Conservation (phyloP, 768 basidiomycete genomes). For the Boletus tomentosulus region DNA sequence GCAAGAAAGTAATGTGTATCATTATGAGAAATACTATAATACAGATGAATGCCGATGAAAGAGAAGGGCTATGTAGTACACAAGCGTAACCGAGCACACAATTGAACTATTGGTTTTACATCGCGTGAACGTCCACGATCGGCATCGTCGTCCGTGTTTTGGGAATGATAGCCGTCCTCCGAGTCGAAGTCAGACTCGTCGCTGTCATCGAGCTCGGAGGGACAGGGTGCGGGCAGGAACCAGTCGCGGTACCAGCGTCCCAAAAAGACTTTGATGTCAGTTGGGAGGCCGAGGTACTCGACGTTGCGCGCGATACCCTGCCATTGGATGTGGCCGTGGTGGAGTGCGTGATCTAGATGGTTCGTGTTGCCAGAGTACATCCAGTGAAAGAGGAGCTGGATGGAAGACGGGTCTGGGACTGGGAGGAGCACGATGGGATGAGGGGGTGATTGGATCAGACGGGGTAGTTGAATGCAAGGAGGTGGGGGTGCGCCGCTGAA, state of each 20-base stretch:
- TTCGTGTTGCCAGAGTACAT: constrained; percentile 74
- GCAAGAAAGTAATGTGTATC: not conserved
- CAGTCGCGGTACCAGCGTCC: constrained; percentile 71
- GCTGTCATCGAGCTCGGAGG: constrained; percentile 2
- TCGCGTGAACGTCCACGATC: constrained; percentile 42
- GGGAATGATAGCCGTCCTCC: constrained; percentile 15
- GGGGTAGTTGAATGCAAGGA: constrained; percentile 50
- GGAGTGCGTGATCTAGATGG: constrained; percentile 64
- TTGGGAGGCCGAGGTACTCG: constrained; percentile 77
- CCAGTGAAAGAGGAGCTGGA: constrained; percentile 73
- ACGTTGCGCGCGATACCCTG: constrained; percentile 86
- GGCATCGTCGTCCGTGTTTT: constrained; percentile 33
- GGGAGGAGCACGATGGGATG: constrained; percentile 73
- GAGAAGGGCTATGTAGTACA: constrained; percentile 5
- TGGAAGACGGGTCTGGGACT: constrained; percentile 67
- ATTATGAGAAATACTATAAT: not conserved
- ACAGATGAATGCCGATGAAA: not conserved
- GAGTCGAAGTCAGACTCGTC: constrained; percentile 32
- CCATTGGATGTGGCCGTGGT: constrained; percentile 66
- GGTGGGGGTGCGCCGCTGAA: constrained; percentile 58
- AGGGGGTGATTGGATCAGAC: constrained; percentile 56
- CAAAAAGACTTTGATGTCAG: constrained; percentile 74
- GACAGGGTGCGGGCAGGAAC: constrained; percentile 35
- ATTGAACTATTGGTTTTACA: constrained; percentile 37
- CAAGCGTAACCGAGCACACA: constrained; percentile 23